These are phyloP conservation scores for Backusella tuberculispora DNA, from an alignment of 192 early-diverging fungal genomes.

Conservation along the genomic window DNA sequence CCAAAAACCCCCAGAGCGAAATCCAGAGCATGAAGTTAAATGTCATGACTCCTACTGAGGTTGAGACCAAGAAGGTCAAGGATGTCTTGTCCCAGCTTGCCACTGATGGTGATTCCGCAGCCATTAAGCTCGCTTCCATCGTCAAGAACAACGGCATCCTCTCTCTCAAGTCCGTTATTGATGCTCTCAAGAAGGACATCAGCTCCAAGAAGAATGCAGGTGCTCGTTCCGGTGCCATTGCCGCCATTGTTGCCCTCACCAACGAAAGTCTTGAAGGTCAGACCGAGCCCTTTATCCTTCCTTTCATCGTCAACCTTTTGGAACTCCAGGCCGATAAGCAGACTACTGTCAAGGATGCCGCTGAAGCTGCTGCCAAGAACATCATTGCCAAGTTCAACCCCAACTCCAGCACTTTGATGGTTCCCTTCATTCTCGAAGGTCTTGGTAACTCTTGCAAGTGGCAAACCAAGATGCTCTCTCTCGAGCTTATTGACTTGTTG, in stretches of 20 bases:
- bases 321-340: conserved; percentile 64
- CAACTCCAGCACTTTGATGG: conserved; percentile 52
- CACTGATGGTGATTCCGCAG: conserved; percentile 34
- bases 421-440: conserved; percentile 66
- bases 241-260: conserved; percentile 64
- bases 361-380: conserved; percentile 49
- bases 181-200: conserved; percentile 59
- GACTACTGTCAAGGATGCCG: conserved; percentile 46
- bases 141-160: conserved; percentile 62
- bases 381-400: conserved; percentile 50
- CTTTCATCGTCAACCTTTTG: conserved; percentile 64
- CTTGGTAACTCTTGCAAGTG: conserved; percentile 78
- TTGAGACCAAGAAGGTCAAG: conserved; percentile 34
- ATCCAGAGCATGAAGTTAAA: conserved; percentile 33
- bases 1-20: conserved; percentile 28
- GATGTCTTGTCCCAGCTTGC: conserved; percentile 33
- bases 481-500: conserved; percentile 50
- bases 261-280: conserved; percentile 49
- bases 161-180: conserved; percentile 63
- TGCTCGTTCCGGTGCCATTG: conserved; percentile 66
- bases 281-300: conserved; percentile 70
- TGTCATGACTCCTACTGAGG: conserved; percentile 24
- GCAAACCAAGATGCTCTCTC: conserved; percentile 66
- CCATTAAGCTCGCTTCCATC: conserved; percentile 34
- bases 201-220: conserved; percentile 70